Base-by-base conservation (phyloP, 169 alveolate genomes). In the Babesia caballi region DNA sequence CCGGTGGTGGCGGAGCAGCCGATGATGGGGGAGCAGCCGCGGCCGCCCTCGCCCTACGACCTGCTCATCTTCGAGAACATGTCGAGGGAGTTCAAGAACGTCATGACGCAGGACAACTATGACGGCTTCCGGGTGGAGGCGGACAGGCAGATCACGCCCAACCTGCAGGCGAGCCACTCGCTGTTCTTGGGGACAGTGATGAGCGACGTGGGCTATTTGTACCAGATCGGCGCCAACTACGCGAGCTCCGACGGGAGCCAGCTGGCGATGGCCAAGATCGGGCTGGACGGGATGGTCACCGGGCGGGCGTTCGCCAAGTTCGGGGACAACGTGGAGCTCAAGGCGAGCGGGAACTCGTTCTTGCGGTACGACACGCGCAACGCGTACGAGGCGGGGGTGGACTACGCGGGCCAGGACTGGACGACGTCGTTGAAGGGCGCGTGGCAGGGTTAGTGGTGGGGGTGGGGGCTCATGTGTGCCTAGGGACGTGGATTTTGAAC, bases 101-200 rank as follows among this genome's bases (percentile, higher is more conserved):
- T 94, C 35, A 84, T 93, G 23, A 89, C 93, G 14, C 95, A 91
- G 82, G 97, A 94, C 74, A 92, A 85, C 60, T 94, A 89, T 66
- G 97, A 94, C 84, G 97, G 97, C 4, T 91, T 94, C 85, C 82
- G 97, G 46, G 87, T 94, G 46, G 97, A 94, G 73, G 93, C 94
- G 0, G 94, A 90, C 30, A 90, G 94, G 70, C 87, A 82, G 40
- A 81, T 94, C 25, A 90, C 92, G 42, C 77, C 76, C 58, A 91
- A 85, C 69, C 63, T 94, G 36, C 96, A 92, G 77, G 81, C 94
- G 32, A 85, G 94, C 52, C 95, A 94, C 68, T 83, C 95, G 15
- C 86, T 94, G 49, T 83, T 89, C 66, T 75, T 94, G 40, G 97
- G 97, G 21, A 94, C 96, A 17, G 63, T 90, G 7, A 60, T 84